Conservation (phyloP, 1,139 yeast genomes). For the Debaryomyces nepalensis region DNA sequence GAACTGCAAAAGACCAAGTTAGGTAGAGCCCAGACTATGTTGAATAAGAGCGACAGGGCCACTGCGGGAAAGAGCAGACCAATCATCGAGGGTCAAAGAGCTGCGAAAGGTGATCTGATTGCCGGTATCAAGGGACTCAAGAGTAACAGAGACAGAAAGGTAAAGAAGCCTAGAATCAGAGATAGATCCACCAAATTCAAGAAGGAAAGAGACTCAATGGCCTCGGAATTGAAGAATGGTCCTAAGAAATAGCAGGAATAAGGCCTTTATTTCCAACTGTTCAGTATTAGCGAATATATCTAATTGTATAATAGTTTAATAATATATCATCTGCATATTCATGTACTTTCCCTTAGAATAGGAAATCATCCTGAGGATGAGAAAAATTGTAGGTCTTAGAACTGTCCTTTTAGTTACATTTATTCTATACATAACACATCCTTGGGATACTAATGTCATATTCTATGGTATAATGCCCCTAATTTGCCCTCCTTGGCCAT, state of each 20-base stretch:
- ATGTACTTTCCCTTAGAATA: neutral
- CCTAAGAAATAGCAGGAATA: conserved; percentile 20
- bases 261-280: neutral
- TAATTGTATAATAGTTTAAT: conserved; percentile 9
- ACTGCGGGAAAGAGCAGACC: conserved; percentile 55
- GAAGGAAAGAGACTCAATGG: conserved; percentile 34
- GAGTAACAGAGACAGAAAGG: conserved; percentile 41
- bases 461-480: too few relatives aligned
- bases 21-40: conserved; percentile 75
- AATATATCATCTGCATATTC: conserved; percentile 5
- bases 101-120: conserved; percentile 66
- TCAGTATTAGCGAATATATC: too few relatives aligned
- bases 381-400: neutral
- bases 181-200: conserved; percentile 67
- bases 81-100: conserved; percentile 78
- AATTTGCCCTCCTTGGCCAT: too few relatives aligned
- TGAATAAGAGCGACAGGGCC: conserved; percentile 82
- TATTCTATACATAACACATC: too few relatives aligned
- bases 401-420: neutral
- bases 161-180: conserved; percentile 70
- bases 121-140: conserved; percentile 61
- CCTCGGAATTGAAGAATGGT: conserved; percentile 18
- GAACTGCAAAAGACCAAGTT: conserved; percentile 75
- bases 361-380: neutral
- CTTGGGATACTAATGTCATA: too few relatives aligned